Evolutionary conservation across 1,284 basidiomycete genomes (phyloP), one percentile per base, ranked within the genome.

Genomic region (Inonotus obliquus): DNA sequence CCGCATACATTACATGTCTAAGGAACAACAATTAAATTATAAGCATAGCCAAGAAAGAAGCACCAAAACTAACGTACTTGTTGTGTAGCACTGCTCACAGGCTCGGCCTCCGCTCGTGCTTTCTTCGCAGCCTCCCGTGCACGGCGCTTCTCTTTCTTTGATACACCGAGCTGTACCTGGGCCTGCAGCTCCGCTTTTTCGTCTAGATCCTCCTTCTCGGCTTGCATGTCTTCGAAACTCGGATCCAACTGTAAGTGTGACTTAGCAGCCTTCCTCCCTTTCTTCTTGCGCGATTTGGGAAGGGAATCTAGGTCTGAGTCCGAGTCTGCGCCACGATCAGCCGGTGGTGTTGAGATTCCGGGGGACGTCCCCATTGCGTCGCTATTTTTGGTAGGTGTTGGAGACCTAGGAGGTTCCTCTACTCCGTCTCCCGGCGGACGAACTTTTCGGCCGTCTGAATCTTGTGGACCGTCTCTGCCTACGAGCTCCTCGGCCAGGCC

Each of bases 101-200:
- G n/a, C 9, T 63, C 64, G 35, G 75, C 73, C 25, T 70, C 73
- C 44, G 74, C 77, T 65, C 82, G 73, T 1, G 72, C 82, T 61
- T 85, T 86, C 75, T 92, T 95, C 66, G 84, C 88, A 5, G 85
- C 87, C 71, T 96, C 91, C 56, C 85, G 80, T 5, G 88, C 85
- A 59, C 87, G 81, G 52, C 94, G 78, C 72, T 89, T 94, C 35
- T 96, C 93, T 57, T 83, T 83, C 74, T 96, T 97, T 1, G 91
- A 88, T 41, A 84, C 71, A 67, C 81, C 79, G 35, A 66, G 71
- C 37, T 70, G 70, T 14, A 17, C 23, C 7, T 13, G 9, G 21
- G 21, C 48, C 25, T 25, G 48, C 7, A 21, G 6, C n/a, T 59
- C 64, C 27, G 60, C 49, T 37, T 57, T 39, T 37, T 21, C 41